Percentiles rank a stretch among this genome's conserved stretches.
Evolutionary conservation across 345 rosid genomes (phyloP).

Genomic region (Dimocarpus longan): DNA sequence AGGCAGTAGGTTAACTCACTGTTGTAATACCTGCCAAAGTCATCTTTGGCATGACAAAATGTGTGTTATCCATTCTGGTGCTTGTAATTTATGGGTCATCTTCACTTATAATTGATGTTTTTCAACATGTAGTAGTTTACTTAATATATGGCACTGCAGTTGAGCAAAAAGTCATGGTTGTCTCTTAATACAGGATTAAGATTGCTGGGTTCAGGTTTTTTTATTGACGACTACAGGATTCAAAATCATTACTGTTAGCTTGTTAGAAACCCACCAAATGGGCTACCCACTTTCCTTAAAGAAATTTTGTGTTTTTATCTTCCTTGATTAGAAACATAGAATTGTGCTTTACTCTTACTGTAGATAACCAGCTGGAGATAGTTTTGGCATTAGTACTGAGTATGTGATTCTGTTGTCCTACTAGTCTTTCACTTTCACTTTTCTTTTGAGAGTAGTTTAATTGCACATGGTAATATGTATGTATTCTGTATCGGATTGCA

Average conservation of each 20-base stretch:
- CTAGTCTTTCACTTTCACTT: neutral
- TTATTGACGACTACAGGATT: neutral
- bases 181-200: neutral
- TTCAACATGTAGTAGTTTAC: too few relatives aligned
- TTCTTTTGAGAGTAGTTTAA: neutral
- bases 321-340: too few relatives aligned
- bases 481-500: neutral
- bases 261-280: neutral
- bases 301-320: neutral
- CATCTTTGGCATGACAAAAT: neutral
- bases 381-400: neutral
- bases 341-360: constrained; percentile 2
- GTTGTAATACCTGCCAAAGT: neutral
- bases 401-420: neutral
- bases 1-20: neutral
- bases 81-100: too few relatives aligned
- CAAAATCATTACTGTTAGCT: neutral
- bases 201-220: neutral
- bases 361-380: neutral
- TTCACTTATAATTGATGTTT: too few relatives aligned
- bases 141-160: too few relatives aligned
- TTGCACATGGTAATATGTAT: neutral
- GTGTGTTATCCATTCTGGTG: neutral
- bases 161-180: too few relatives aligned
- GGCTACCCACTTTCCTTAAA: neutral